Base-by-base conservation (phyloP, 2,329 filamentous ascomycete species). In the Gyromitra esculenta region DNA sequence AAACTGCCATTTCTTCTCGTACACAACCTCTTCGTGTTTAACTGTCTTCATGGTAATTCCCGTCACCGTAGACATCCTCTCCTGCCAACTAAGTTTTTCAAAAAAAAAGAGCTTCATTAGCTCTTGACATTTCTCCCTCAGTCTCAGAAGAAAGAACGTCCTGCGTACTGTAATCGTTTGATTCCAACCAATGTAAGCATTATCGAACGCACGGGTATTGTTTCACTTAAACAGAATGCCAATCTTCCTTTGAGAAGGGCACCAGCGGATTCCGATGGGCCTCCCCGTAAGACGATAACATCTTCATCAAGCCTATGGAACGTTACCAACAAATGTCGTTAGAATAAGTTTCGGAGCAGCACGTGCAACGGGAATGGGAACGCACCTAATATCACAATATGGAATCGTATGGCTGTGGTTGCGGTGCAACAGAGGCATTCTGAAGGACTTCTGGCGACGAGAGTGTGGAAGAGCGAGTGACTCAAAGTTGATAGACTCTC, bases 201-300 rank as follows among this genome's bases (percentile, higher is more conserved):
- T 59, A 95, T 86, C 82, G 92, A 90, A 81, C 94, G 91, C 43
- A 93, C 88, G 74, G 89, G 90, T 75, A 94, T 84, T 0, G 90
- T 85, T 52, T 91, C 86, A 25, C 89, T 89, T 45, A 95, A 85
- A 81, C 92, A 94, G 45, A 95, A 86, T 45, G 94, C 90, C 41
- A 95, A 84, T 31, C 88, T 89, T 60, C 92, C 92, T 81, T 91
- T 92, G 79, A 96, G 84, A 69, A 92, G 84, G 81, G 93, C 91
- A 77, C 91, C 92, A 56, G 91, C 88, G 60, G 92, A 91, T 82
- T 95, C 92, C 82, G 91, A 87, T 73, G 92, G 90, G 80, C 85
- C 87, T 76, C 92, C 92, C 68, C 92, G 90, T 78, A 96, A 91
- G 39, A 95, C 90, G 75, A 95, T 89, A 73, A 94, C 92, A 81